A percentile compares a stretch with the other conserved stretches of the same genome.
Evolutionary conservation across 2,329 filamentous ascomycete species (phyloP).

Genomic region (Diaporthe caulivora): DNA sequence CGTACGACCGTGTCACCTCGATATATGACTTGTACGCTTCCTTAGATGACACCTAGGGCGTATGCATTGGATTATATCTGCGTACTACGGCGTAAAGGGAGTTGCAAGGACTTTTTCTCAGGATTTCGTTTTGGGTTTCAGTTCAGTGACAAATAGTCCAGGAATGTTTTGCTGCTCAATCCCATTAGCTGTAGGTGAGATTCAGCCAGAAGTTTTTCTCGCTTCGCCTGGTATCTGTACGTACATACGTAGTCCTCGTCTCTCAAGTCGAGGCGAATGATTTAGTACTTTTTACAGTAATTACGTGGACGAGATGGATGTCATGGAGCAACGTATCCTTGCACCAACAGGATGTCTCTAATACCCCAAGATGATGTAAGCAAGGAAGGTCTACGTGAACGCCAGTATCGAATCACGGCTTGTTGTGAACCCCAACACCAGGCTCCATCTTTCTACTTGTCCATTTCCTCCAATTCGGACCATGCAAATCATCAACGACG

Average conservation of each 20-base stretch:
- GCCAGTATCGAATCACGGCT: too few species aligned
- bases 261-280: background rate
- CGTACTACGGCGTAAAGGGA: background rate
- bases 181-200: too few species aligned
- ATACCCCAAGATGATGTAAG: too few species aligned
- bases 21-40: slow-evolving; percentile 38
- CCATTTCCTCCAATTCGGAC: too few species aligned
- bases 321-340: too few species aligned
- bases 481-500: too few species aligned
- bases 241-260: background rate
- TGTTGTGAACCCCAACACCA: too few species aligned
- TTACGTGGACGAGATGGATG: too few species aligned
- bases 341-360: too few species aligned
- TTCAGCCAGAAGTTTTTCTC: background rate
- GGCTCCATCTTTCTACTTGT: too few species aligned
- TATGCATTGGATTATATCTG: background rate
- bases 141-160: background rate
- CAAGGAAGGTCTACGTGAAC: too few species aligned
- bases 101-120: background rate
- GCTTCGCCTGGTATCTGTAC: background rate
- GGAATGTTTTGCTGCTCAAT: background rate
- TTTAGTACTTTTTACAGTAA: too few species aligned
- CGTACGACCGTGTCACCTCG: slow-evolving; percentile 35
- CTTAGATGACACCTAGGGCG: background rate
- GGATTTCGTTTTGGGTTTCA: background rate